Conservation (phyloP, 169 alveolate genomes). For the Neospora caninum region DNA sequence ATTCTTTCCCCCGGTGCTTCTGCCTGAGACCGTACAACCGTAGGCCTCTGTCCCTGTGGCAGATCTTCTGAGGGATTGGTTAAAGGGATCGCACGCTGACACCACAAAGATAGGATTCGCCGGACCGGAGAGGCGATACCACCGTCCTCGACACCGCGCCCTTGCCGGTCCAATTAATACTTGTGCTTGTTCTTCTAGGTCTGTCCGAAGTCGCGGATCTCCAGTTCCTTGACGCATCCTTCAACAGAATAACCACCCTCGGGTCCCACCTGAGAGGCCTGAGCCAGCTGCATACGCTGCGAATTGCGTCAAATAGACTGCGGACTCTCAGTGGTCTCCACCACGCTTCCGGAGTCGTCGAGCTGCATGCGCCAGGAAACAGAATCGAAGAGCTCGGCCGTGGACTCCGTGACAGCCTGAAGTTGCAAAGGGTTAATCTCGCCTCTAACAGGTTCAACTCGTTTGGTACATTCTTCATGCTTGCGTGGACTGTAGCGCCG, state of each 20-base stretch:
- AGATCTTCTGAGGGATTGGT: too few species aligned
- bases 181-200: neutral
- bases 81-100: too few species aligned
- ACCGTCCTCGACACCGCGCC: too few species aligned
- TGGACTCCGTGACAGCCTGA: conserved; percentile 41
- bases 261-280: conserved; percentile 36
- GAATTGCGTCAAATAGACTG: conserved; percentile 61
- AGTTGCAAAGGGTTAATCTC: conserved; percentile 48
- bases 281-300: conserved; percentile 52
- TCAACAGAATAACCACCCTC: neutral
- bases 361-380: conserved; percentile 59
- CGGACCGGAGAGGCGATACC: too few species aligned
- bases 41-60: too few species aligned
- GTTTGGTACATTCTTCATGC: conserved; percentile 3
- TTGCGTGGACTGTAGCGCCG: neutral
- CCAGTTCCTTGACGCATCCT: conserved; percentile 28
- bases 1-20: too few species aligned
- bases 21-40: too few species aligned
- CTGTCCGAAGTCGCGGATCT: neutral
- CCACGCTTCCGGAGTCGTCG: conserved; percentile 21
- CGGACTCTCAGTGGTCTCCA: conserved; percentile 38
- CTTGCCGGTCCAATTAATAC: too few species aligned
- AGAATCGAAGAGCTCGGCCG: conserved; percentile 56
- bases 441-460: conserved; percentile 58
- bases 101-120: too few species aligned